Base-by-base conservation (phyloP, 208 protist genomes). In the Leishmania turanica region DNA sequence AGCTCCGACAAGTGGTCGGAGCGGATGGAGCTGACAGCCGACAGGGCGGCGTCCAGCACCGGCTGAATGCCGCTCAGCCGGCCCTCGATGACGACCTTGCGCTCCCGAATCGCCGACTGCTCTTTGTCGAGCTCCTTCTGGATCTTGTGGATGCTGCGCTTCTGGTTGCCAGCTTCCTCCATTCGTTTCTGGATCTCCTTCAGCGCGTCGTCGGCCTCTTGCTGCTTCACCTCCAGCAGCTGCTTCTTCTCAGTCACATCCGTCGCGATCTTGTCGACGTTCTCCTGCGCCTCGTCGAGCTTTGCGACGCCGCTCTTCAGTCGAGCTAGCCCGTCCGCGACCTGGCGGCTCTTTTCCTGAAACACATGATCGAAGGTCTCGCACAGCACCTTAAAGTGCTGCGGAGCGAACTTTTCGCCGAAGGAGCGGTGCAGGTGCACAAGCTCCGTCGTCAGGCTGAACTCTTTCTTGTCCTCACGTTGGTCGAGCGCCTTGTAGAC, bases 181-280 rank as follows among this genome's bases (percentile, higher is more conserved):
- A 99, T 99, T 73, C 97, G 98, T 37, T 86, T 88, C 80, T 98
- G 95, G 88, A 99, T 99, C 81, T 99, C 87, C 80, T 95, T 93
- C 65, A 99, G 91, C 34, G 98, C 98, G 56, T 97, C 90, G 81
- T 99, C 98, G 15, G 98, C 99, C 84, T 99, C 95, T 73, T 90
- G 80, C 89, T 99, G 97, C 88, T 99, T 99, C 56, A 93, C 89
- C 78, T 91, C 89, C 54, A 99, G 87, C 80, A 95, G 77, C 69
- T 83, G 89, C 80, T 98, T 97, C 87, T 99, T 98, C 60, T 96
- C 84, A 13, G 83, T 82, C 37, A 99, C 99, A 70, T 99, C 96
- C 9, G 87, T 90, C 13, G 94, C 93, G 77, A 99, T 97, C 73
- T 94, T 91, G 84, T 99, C 98, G 17, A 99, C 98, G 75, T 93